These are phyloP conservation scores for Wickerhamiella australiensis DNA, from an alignment of 805 yeast species.

Conservation along the genomic window DNA sequence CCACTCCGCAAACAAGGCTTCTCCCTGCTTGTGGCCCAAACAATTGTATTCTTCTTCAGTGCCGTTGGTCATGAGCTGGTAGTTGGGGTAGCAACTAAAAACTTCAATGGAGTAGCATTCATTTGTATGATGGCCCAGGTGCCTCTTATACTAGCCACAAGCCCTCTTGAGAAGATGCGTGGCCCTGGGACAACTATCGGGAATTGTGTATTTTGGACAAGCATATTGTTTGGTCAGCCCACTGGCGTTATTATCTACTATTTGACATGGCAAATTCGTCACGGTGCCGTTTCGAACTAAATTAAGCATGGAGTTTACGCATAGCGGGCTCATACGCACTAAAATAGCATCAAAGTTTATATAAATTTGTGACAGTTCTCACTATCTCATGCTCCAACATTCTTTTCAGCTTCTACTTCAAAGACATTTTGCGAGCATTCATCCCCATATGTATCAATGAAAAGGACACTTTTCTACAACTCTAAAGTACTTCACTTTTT, in stretches of 20 bases:
- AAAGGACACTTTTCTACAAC: too few relatives aligned
- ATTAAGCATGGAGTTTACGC: too few relatives aligned
- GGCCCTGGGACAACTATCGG: constrained; percentile 34
- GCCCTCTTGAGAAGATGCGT: constrained; percentile 33
- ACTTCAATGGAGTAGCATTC: constrained; percentile 37
- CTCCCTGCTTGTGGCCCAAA: constrained; percentile 25
- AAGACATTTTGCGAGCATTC: too few relatives aligned
- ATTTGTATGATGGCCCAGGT: constrained; percentile 35
- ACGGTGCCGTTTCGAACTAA: constrained; percentile 7
- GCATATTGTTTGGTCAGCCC: constrained; percentile 38
- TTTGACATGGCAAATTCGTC: constrained; percentile 33
- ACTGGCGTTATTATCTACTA: constrained; percentile 35
- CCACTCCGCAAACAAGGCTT: constrained; percentile 32
- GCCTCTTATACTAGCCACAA: constrained; percentile 33
- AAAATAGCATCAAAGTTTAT: too few relatives aligned
- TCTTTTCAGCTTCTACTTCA: too few relatives aligned
- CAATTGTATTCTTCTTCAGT: constrained; percentile 33
- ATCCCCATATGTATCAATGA: too few relatives aligned
- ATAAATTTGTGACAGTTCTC: too few relatives aligned
- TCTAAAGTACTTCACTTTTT: too few relatives aligned
- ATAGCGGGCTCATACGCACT: too few relatives aligned
- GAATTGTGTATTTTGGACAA: constrained; percentile 37
- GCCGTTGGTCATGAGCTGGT: constrained; percentile 37
- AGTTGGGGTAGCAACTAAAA: constrained; percentile 38
- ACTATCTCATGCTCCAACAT: too few relatives aligned